Evolutionary conservation across 192 early-diverging fungal species (phyloP).

Genomic region (Umbelopsis isabellina): DNA sequence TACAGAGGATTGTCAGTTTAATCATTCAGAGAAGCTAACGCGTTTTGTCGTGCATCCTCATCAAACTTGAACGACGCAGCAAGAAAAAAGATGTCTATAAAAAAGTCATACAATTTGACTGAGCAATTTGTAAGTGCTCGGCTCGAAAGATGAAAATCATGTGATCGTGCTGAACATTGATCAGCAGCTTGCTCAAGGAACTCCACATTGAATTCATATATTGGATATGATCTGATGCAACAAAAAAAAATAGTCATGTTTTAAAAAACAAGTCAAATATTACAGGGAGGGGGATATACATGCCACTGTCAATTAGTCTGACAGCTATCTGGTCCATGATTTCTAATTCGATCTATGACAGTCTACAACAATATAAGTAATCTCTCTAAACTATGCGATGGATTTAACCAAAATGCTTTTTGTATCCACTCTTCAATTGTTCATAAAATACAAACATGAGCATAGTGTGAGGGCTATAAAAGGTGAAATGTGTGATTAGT

Average conservation of each 20-base stretch:
- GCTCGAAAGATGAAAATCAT: too few relatives aligned
- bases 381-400: not conserved
- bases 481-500: not conserved
- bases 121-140: too few relatives aligned
- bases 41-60: too few relatives aligned
- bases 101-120: too few relatives aligned
- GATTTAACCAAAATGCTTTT: conserved; percentile 18
- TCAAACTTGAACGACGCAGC: too few relatives aligned
- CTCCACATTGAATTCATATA: too few relatives aligned
- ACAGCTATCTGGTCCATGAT: not conserved
- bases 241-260: not conserved
- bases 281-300: conserved; percentile 20
- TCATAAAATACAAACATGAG: conserved; percentile 92
- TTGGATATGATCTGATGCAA: not conserved
- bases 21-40: too few relatives aligned
- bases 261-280: conserved; percentile 7
- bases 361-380: conserved; percentile 1
- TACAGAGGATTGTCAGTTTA: too few relatives aligned
- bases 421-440: conserved; percentile 54
- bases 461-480: conserved; percentile 81
- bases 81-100: too few relatives aligned
- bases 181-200: too few relatives aligned
- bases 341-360: conserved; percentile 14
- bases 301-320: not conserved
- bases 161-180: too few relatives aligned